phyloP scores from a whole-genome alignment of 176 grass and related monocot genomes.

The Carex pumila region DNA sequence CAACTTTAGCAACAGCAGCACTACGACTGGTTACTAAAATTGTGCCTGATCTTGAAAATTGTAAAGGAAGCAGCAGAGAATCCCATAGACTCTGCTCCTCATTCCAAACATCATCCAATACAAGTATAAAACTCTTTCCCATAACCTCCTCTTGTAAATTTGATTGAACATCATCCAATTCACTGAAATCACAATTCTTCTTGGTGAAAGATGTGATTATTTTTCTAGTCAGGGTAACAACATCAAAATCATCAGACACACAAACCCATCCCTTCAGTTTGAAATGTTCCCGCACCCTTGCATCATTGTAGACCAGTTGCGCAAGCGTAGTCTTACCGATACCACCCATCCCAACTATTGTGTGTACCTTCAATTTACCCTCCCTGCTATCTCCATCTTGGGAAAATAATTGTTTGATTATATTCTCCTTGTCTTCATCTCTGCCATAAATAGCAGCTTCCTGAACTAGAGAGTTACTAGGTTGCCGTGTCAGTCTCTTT shows the following conservation, averaged over 20 bases:
- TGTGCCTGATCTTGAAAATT: background rate
- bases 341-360: constrained; percentile 9
- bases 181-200: background rate
- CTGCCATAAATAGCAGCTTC: constrained; percentile 11
- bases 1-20: background rate
- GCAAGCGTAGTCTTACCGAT: constrained; percentile 24
- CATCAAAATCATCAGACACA: constrained; percentile 25
- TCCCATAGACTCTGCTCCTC: constrained; percentile 1
- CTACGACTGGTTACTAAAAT: constrained; percentile 3
- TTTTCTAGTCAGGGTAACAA: background rate
- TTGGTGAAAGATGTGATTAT: constrained; percentile 16
- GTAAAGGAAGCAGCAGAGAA: background rate
- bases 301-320: constrained; percentile 8
- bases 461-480: background rate
- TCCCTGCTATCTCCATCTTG: background rate
- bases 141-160: constrained; percentile 1
- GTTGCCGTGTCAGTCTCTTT: background rate
- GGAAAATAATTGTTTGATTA: constrained; percentile 4
- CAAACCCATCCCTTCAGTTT: constrained; percentile 10
- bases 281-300: background rate
- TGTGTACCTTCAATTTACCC: background rate
- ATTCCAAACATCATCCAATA: constrained; percentile 28
- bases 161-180: constrained; percentile 23
- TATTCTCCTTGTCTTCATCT: constrained; percentile 15
- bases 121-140: constrained; percentile 15